Base-by-base conservation (phyloP, 1,139 yeast genomes). In the Spathaspora sp. region DNA sequence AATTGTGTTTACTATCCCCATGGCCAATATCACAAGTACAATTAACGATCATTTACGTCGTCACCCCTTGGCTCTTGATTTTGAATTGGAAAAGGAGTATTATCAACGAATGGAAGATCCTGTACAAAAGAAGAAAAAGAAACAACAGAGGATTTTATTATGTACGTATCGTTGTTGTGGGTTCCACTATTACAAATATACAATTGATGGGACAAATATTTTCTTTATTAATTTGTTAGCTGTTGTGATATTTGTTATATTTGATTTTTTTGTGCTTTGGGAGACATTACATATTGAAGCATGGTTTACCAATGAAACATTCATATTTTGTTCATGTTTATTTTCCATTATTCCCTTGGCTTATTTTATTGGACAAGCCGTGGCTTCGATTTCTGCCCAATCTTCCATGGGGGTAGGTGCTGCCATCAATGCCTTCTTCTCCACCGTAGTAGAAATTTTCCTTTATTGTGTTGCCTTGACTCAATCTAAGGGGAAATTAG, bases 361-460 rank as follows among this genome's bases (percentile, higher is more conserved):
- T 0, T 93, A 93, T 63, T 93, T 91, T 64, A 91, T 93, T 58
- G 99, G 99, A 3, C 98, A 93, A 65, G 99, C 98, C 2, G 99
- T 93, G 23, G 99, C 99, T 0, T 91, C 98, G 2, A 93, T 93
- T 52, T 88, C 97, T 2, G 98, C 99, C 0, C 99, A 95, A 68
- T 89, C 97, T 0, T 91, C 98, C 0, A 93, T 93, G 98, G 97
- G 98, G n/a, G 84, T 93, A 54, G 99, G 99, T 71, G 99, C 99
- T 1, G 97, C 91, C 1, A 90, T 93, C 56, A 93, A 93, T 65
- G 99, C 99, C 0, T 91, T 95, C 59, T 93, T 93, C 74, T 91
- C 99, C 1, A 91, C 99, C 0, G 79, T 95, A 44, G 98, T 93
- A 11, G 99, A 93, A 62, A 89, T 93, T 23, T 93, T 86, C 63